These are phyloP conservation scores for Yamadazyma mexicana DNA, from an alignment of 1,139 yeast species.

Conservation along the genomic window DNA sequence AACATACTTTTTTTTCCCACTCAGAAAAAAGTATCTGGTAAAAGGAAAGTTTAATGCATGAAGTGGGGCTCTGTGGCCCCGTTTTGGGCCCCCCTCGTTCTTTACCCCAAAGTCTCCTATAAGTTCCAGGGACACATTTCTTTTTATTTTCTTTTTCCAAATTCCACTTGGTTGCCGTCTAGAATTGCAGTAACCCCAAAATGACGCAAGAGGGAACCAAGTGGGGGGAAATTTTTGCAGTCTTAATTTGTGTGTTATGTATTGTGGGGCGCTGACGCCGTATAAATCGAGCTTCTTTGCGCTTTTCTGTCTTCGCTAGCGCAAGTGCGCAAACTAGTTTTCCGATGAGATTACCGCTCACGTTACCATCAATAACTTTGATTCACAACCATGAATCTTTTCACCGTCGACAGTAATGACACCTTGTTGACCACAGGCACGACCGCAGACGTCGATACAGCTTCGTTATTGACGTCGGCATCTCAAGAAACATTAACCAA, in stretches of 20 bases:
- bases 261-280: no score
- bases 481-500: slow-evolving; percentile 34
- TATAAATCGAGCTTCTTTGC: no score
- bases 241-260: no score
- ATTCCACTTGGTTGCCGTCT: not conserved
- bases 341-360: no score
- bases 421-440: slow-evolving; percentile 8
- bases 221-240: no score
- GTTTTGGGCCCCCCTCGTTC: not conserved
- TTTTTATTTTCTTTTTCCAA: not conserved
- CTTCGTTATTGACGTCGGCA: slow-evolving; percentile 21
- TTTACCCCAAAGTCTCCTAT: not conserved
- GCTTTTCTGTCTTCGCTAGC: no score
- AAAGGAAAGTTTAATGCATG: not conserved
- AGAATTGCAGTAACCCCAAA: no score
- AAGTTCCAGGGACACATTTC: no score
- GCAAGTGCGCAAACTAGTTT: no score
- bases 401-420: slow-evolving; percentile 9
- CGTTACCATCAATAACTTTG: no score
- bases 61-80: slow-evolving; percentile 1
- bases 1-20: not conserved
- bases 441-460: slow-evolving; percentile 17
- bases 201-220: no score
- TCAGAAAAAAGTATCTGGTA: not conserved
- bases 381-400: slow-evolving; percentile 2